Evolutionary conservation across 108 stramenopile species (phyloP), one percentile per base, ranked within the genome.

Genomic region (Cyclotella cryptica): DNA sequence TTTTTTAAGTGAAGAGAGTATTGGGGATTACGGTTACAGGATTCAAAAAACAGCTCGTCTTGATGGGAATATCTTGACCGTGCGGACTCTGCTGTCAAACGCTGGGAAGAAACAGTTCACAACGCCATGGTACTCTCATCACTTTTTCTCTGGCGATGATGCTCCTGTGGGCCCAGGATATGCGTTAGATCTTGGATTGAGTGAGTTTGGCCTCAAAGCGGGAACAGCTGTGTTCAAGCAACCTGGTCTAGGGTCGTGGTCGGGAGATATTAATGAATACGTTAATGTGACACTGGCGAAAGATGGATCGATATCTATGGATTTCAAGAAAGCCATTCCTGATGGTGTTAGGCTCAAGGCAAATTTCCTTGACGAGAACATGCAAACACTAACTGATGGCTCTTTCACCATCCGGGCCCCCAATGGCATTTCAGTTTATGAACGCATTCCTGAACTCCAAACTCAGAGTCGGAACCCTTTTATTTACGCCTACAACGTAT

Each of bases 81-180:
- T 92, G 65, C 88, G 86, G 54, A 78, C 86, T 24, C 65, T 74
- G 17, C 58, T 94, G 75, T 88, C 90, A 18, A 94, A 94, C 81
- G 44, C 86, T 21, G 93, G 93, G 55, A 72, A 76, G 58, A 85
- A 86, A 21, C 71, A 88, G 24, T 92, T 94, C 68, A 84, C 88
- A 7, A 94, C 93, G 5, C 88, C 89, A 19, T 92, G 91, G 91
- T 94, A 94, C 73, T 90, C 91, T 18, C 93, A 94, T 71, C 88
- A 92, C 73, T 88, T 94, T 67, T 94, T 92, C 54, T 87, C 88
- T 27, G 90, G 90, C 42, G 91, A 94, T 83, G 57, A 71, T 51
- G 71, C 72, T 57, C 88, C 90, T 3, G 83, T 94, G 8, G 88
- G 88, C 12, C 81, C 78, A 10, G 91, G 88, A 58, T 89, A 90